Conservation (phyloP, 768 basidiomycete species). For the Lepiota brunneoincarnata region DNA sequence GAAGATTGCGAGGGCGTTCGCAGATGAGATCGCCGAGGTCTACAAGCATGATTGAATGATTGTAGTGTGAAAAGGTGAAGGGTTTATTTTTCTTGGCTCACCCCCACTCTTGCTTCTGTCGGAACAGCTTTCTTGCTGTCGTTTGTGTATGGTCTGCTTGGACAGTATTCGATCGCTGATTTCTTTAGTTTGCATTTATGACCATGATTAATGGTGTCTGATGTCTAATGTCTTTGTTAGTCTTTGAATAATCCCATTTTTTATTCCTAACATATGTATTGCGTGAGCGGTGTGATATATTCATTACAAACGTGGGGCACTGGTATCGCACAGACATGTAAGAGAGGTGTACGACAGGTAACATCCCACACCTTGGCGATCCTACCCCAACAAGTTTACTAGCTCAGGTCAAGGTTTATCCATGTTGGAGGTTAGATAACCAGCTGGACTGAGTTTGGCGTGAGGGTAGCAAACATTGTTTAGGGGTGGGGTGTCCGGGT, state of each 20-base stretch:
- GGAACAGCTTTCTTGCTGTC: too few relatives aligned
- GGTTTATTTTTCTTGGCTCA: background rate
- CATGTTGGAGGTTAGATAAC: background rate
- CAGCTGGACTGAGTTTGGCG: background rate
- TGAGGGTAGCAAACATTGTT: background rate
- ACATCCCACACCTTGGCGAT: background rate
- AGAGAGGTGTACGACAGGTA: background rate
- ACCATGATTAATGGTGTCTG: too few relatives aligned
- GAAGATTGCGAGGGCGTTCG: conserved; percentile 33
- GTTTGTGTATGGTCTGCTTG: too few relatives aligned
- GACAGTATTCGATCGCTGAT: too few relatives aligned
- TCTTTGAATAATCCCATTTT: too few relatives aligned
- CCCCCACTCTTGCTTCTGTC: too few relatives aligned
- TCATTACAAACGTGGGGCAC: too few relatives aligned
- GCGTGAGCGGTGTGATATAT: too few relatives aligned
- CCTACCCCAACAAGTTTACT: conserved; percentile 10
- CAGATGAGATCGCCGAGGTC: conserved; percentile 25
- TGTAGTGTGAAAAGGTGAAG: background rate
- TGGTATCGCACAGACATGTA: too few relatives aligned
- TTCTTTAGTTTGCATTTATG: too few relatives aligned
- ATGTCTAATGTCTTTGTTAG: too few relatives aligned
- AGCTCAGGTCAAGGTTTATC: conserved; percentile 10
- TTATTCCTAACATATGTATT: too few relatives aligned
- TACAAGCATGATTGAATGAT: conserved; percentile 5
- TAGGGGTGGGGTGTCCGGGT: conserved; percentile 1